Conservation (phyloP, 1,284 basidiomycete genomes). For the Irpex rosettiformis region DNA sequence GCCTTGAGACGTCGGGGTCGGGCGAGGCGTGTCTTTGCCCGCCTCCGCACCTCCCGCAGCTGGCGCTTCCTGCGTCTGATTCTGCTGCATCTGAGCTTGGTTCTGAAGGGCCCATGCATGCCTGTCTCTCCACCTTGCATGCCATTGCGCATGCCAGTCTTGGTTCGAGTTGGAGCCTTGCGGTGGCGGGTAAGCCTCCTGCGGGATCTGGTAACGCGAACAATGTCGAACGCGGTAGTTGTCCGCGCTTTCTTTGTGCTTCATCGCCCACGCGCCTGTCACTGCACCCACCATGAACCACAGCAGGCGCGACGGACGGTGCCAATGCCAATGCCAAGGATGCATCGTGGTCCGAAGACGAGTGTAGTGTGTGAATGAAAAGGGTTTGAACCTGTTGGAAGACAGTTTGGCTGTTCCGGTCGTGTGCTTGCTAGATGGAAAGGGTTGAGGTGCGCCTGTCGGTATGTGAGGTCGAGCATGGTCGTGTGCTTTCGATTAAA, state of each 20-base stretch:
- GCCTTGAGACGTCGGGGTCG: neutral
- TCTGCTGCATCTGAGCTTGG: no score
- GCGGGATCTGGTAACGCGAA: slow-evolving; percentile 30
- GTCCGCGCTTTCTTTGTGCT: slow-evolving; percentile 18
- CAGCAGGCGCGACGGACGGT: slow-evolving; percentile 50
- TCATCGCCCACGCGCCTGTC: slow-evolving; percentile 45
- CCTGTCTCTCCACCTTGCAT: neutral
- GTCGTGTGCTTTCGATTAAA: neutral
- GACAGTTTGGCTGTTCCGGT: neutral
- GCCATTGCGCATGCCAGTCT: slow-evolving; percentile 5
- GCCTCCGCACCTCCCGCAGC: neutral
- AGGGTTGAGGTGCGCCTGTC: neutral
- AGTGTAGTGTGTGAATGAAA: neutral
- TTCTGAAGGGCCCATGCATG: no score
- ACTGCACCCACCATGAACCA: slow-evolving; percentile 67
- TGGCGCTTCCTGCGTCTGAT: neutral
- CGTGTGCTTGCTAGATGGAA: neutral
- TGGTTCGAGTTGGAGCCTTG: neutral
- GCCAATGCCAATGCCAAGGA: slow-evolving; percentile 29
- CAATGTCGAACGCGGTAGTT: slow-evolving; percentile 12
- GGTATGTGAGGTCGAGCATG: neutral
- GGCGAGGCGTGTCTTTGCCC: neutral
- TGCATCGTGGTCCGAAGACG: slow-evolving; percentile 15
- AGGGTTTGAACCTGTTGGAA: neutral
- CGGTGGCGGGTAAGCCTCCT: slow-evolving; percentile 25